A percentile compares a stretch with the other conserved stretches of the same genome.
Evolutionary conservation across 139 green algal species (phyloP).

Genomic region (Microglena sp.): DNA sequence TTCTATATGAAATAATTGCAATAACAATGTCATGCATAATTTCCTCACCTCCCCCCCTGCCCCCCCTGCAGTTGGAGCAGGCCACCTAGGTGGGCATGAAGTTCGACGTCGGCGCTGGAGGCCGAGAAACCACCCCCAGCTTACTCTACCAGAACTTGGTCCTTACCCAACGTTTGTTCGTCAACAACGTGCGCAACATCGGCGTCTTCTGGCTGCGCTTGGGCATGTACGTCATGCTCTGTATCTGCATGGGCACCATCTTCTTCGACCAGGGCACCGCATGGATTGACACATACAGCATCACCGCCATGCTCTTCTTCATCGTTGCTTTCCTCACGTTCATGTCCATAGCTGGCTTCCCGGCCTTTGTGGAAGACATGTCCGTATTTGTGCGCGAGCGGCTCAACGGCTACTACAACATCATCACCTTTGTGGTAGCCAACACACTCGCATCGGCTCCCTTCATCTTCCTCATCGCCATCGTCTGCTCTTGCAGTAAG

Average conservation of each 20-base stretch:
- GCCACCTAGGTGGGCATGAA: too few species aligned
- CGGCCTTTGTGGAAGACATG: slow-evolving; percentile 57
- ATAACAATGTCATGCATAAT: too few species aligned
- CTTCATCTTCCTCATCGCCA: slow-evolving; percentile 61
- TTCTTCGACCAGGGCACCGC: slow-evolving; percentile 33
- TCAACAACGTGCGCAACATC: slow-evolving; percentile 57
- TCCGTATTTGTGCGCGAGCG: slow-evolving; percentile 39
- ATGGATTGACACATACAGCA: slow-evolving; percentile 45
- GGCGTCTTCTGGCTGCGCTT: slow-evolving; percentile 58
- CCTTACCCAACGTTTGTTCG: slow-evolving; percentile 29
- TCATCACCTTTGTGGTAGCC: slow-evolving; percentile 38
- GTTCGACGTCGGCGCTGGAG: too few species aligned
- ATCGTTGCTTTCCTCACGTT: slow-evolving; percentile 57
- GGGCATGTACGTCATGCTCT: slow-evolving; percentile 36
- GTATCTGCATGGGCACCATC: slow-evolving; percentile 37
- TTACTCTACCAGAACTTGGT: slow-evolving; percentile 12
- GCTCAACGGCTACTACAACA: slow-evolving; percentile 63
- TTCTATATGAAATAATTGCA: too few species aligned
- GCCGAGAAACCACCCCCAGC: too few species aligned
- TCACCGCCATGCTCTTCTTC: slow-evolving; percentile 53
- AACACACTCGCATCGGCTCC: slow-evolving; percentile 54
- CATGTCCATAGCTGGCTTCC: slow-evolving; percentile 59
- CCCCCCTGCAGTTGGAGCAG: too few species aligned
- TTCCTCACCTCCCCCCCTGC: too few species aligned
- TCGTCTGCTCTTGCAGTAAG: slow-evolving; percentile 22